phyloP scores from a whole-genome alignment of 768 basidiomycete genomes.

The Aureoboletus auriporus region DNA sequence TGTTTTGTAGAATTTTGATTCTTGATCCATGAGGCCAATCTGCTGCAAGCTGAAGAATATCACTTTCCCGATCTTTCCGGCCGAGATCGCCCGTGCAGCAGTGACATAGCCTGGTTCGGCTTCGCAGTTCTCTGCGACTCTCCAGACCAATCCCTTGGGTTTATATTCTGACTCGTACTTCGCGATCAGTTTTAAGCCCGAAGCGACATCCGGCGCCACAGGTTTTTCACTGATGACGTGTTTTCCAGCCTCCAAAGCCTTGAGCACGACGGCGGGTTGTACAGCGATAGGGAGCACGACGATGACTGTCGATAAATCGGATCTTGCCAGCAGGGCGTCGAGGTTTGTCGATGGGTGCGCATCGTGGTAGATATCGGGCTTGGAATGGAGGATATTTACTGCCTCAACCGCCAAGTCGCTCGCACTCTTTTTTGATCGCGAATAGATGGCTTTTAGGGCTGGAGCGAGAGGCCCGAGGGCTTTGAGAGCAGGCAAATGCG shows the following conservation, averaged over 20 bases:
- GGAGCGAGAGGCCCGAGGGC: constrained; percentile 44
- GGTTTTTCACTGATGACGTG: constrained; percentile 91
- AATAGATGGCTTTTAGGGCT: constrained; percentile 70
- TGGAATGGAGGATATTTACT: constrained; percentile 31
- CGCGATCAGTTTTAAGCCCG: constrained; percentile 60
- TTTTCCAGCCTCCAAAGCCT: constrained; percentile 70
- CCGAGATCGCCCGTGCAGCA: constrained; percentile 45
- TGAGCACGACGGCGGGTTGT: constrained; percentile 66
- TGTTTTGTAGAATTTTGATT: constrained; percentile 75
- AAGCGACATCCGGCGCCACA: constrained; percentile 64
- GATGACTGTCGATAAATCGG: constrained; percentile 71
- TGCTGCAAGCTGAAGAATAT: constrained; percentile 58
- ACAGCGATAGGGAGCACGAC: constrained; percentile 72
- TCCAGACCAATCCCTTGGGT: constrained; percentile 69
- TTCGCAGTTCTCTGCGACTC: constrained; percentile 77
- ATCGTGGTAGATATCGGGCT: constrained; percentile 57
- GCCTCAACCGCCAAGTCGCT: constrained; percentile 49
- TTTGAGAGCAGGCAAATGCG: constrained; percentile 76
- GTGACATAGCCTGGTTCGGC: constrained; percentile 51
- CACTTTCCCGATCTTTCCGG: constrained; percentile 70
- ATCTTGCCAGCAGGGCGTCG: constrained; percentile 60
- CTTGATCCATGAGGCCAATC: constrained; percentile 52
- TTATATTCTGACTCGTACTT: constrained; percentile 63
- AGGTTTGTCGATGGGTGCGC: constrained; percentile 41
- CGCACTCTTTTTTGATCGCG: constrained; percentile 64